phyloP scores from a whole-genome alignment of 306 rosid species.

The Fragaria vesca region DNA sequence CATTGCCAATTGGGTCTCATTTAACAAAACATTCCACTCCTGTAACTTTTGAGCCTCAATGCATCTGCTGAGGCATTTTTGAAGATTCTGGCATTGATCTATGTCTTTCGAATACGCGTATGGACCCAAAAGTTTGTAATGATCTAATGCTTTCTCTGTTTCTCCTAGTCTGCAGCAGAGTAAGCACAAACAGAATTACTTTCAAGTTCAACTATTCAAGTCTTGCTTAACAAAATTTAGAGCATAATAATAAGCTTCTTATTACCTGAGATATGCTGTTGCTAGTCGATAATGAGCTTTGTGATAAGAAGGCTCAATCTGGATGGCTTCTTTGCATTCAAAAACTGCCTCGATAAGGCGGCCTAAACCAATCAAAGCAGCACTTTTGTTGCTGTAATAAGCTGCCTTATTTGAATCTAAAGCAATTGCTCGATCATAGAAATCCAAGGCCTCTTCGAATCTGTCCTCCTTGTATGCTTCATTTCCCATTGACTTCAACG shows the following conservation, averaged over 20 bases:
- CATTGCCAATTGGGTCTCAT: constrained; percentile 64
- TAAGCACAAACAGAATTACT: not conserved
- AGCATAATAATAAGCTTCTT: not conserved
- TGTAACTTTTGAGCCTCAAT: constrained; percentile 51
- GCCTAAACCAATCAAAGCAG: constrained; percentile 71
- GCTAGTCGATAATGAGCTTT: constrained; percentile 92
- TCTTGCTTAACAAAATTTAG: not conserved
- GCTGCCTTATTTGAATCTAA: constrained; percentile 69
- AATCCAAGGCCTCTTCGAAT: constrained; percentile 64
- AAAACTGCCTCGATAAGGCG: constrained; percentile 55
- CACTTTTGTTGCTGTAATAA: constrained; percentile 76
- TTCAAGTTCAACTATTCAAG: not conserved
- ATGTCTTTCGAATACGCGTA: constrained; percentile 32
- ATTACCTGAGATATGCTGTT: constrained; percentile 76
- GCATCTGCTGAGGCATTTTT: constrained; percentile 60
- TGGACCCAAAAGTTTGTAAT: constrained; percentile 50
- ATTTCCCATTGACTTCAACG: constrained; percentile 77
- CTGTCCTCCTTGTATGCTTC: constrained; percentile 70
- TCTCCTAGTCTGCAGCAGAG: constrained; percentile 61
- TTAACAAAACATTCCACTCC: constrained; percentile 63
- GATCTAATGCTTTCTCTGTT: constrained; percentile 63
- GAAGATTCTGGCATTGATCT: constrained; percentile 55
- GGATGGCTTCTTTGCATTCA: constrained; percentile 74
- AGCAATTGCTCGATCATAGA: constrained; percentile 72
- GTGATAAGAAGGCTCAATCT: constrained; percentile 66